phyloP scores from a whole-genome alignment of 495 filamentous ascomycete species.

The Penicillium lividum region DNA sequence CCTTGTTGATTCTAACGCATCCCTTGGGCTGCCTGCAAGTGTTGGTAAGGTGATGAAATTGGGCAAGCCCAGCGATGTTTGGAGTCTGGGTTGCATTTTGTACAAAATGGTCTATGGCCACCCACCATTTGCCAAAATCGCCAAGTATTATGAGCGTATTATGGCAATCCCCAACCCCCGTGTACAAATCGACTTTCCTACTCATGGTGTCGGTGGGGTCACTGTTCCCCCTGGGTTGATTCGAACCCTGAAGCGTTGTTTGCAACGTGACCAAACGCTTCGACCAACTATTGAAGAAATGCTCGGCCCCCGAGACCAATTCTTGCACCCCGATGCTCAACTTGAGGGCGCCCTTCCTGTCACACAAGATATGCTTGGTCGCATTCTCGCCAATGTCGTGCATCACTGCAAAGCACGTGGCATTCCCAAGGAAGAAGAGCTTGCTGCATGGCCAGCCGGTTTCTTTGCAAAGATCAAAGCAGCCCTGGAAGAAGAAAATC shows the following conservation, averaged over 20 bases:
- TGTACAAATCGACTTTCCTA: slow-evolving; percentile 79
- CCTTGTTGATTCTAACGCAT: slow-evolving; percentile 81
- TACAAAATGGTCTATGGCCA: slow-evolving; percentile 97
- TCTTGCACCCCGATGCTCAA: slow-evolving; percentile 73
- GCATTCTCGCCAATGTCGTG: slow-evolving; percentile 76
- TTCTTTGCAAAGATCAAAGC: slow-evolving; percentile 66
- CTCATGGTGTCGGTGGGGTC: slow-evolving; percentile 69
- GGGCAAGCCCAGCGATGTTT: slow-evolving; percentile 93
- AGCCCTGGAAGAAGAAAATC: slow-evolving; percentile 56
- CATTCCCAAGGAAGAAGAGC: slow-evolving; percentile 69
- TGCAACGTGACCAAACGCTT: slow-evolving; percentile 73
- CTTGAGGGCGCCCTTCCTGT: slow-evolving; percentile 68
- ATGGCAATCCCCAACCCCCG: slow-evolving; percentile 87
- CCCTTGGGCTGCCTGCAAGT: slow-evolving; percentile 54
- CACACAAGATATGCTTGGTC: slow-evolving; percentile 70
- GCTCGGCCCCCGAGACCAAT: slow-evolving; percentile 69
- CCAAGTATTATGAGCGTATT: slow-evolving; percentile 71
- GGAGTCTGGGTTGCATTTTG: slow-evolving; percentile 93
- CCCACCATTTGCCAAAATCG: slow-evolving; percentile 89
- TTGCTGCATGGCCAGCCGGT: slow-evolving; percentile 66
- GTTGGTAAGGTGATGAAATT: slow-evolving; percentile 86
- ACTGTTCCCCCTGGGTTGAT: slow-evolving; percentile 70
- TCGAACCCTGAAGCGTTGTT: slow-evolving; percentile 72
- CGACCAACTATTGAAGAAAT: slow-evolving; percentile 79
- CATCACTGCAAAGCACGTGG: slow-evolving; percentile 67